These are phyloP conservation scores for Mycena haematopus DNA, from an alignment of 768 basidiomycete species.

Conservation along the genomic window DNA sequence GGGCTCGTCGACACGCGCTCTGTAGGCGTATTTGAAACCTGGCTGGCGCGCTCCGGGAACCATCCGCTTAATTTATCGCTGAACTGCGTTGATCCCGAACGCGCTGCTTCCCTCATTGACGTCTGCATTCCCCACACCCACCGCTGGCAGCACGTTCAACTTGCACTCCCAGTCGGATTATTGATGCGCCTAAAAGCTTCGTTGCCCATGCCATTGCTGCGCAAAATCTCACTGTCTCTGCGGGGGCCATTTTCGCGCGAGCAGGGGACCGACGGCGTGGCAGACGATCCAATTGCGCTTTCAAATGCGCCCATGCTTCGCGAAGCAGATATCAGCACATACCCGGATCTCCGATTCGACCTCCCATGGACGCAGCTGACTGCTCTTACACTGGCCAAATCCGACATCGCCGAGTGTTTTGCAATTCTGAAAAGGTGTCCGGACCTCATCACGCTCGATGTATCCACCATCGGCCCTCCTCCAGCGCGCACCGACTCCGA, in stretches of 20 bases:
- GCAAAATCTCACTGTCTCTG: neutral
- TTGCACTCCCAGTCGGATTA: neutral
- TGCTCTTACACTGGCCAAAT: neutral
- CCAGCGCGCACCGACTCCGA: neutral
- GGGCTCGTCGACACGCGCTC: slow-evolving; percentile 12
- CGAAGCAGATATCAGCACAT: neutral
- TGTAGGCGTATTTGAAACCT: slow-evolving; percentile 1
- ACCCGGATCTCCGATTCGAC: slow-evolving; percentile 1
- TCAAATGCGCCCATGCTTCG: slow-evolving; percentile 1
- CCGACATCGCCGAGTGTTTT: neutral
- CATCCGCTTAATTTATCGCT: slow-evolving; percentile 13
- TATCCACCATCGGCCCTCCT: neutral
- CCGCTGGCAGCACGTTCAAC: slow-evolving; percentile 10
- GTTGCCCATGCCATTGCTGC: neutral
- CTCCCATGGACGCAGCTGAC: slow-evolving; percentile 17
- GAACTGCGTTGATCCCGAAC: slow-evolving; percentile 4
- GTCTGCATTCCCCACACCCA: slow-evolving; percentile 4
- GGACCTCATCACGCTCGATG: slow-evolving; percentile 9
- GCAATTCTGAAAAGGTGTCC: slow-evolving; percentile 6
- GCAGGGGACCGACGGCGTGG: neutral
- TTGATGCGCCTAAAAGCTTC: neutral
- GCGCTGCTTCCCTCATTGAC: neutral
- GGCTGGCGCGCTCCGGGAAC: slow-evolving; percentile 12
- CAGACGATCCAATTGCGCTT: neutral
- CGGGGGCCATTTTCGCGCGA: neutral